A percentile compares a stretch with the other conserved stretches of the same genome.
Conservation (phyloP, 106 monocot genomes). For the Amphibolis antarctica region DNA sequence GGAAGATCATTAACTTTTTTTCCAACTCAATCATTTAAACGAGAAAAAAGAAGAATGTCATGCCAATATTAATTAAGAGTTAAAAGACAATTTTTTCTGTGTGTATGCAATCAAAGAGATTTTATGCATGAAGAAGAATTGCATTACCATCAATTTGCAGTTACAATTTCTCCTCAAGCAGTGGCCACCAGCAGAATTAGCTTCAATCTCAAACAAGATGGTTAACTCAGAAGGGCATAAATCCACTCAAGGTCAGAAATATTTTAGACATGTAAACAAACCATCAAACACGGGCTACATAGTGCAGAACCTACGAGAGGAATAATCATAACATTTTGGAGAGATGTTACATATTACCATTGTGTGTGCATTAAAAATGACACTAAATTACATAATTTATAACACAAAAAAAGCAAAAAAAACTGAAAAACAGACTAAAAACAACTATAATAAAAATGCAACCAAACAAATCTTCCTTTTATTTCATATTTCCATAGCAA, state of each 20-base stretch:
- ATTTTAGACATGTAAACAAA: no score
- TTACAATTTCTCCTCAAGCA: background rate
- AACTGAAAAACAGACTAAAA: background rate
- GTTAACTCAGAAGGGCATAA: background rate
- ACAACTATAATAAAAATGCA: background rate
- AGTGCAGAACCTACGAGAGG: no score
- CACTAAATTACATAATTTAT: background rate
- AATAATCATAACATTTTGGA: no score
- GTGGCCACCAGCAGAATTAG: background rate
- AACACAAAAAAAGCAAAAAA: background rate
- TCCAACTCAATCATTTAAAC: no score
- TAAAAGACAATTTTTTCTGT: no score
- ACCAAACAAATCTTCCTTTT: background rate
- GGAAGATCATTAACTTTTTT: no score
- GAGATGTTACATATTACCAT: background rate
- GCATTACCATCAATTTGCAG: background rate
- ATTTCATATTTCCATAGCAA: slow-evolving; percentile 1
- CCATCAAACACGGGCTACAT: no score
- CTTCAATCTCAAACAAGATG: background rate
- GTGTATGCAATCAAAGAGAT: no score
- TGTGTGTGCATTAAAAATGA: background rate
- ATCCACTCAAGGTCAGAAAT: background rate
- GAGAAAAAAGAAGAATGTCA: no score
- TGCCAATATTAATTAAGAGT: no score
- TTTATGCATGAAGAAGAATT: no score